These are phyloP conservation scores for Aureobasidium uvarum DNA, from an alignment of 2,329 filamentous ascomycete genomes.

Conservation along the genomic window DNA sequence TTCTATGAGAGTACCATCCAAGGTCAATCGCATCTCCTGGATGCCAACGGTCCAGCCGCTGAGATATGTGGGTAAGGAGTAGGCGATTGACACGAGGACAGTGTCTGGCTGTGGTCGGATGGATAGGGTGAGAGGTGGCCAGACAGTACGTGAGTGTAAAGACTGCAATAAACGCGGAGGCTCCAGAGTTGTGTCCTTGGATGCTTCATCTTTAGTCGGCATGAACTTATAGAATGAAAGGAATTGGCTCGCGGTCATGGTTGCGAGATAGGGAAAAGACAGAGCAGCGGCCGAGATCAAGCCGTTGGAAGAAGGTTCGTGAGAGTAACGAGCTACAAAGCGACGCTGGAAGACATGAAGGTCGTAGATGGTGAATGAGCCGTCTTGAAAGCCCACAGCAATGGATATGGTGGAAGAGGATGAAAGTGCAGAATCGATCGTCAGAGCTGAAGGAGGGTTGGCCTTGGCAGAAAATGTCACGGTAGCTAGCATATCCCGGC, in stretches of 20 bases:
- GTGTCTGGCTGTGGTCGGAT: slow-evolving; percentile 64
- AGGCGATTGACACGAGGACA: slow-evolving; percentile 80
- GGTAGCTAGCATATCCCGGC: slow-evolving; percentile 59
- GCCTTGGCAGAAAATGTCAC: slow-evolving; percentile 27
- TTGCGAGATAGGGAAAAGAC: slow-evolving; percentile 71
- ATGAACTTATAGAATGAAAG: slow-evolving; percentile 72
- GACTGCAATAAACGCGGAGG: slow-evolving; percentile 67
- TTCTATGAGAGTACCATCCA: slow-evolving; percentile 48
- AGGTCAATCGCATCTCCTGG: slow-evolving; percentile 76
- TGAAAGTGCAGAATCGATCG: slow-evolving; percentile 54
- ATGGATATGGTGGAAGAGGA: slow-evolving; percentile 42
- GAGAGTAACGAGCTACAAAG: slow-evolving; percentile 56
- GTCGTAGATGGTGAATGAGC: slow-evolving; percentile 68
- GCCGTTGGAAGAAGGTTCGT: slow-evolving; percentile 62
- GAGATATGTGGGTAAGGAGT: slow-evolving; percentile 72
- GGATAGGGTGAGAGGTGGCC: slow-evolving; percentile 76
- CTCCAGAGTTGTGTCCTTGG: slow-evolving; percentile 30
- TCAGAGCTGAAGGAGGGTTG: slow-evolving; percentile 59
- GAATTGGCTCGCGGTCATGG: slow-evolving; percentile 70
- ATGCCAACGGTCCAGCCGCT: slow-evolving; percentile 86
- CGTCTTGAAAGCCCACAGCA: slow-evolving; percentile 68
- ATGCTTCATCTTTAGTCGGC: slow-evolving; percentile 34
- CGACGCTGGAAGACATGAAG: slow-evolving; percentile 49
- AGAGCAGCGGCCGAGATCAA: slow-evolving; percentile 69
- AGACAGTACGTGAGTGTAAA: slow-evolving; percentile 74